Percentiles rank a stretch among this genome's conserved stretches.
Conservation (phyloP, 1,284 basidiomycete species). For the Coniferiporia sulphurascens region DNA sequence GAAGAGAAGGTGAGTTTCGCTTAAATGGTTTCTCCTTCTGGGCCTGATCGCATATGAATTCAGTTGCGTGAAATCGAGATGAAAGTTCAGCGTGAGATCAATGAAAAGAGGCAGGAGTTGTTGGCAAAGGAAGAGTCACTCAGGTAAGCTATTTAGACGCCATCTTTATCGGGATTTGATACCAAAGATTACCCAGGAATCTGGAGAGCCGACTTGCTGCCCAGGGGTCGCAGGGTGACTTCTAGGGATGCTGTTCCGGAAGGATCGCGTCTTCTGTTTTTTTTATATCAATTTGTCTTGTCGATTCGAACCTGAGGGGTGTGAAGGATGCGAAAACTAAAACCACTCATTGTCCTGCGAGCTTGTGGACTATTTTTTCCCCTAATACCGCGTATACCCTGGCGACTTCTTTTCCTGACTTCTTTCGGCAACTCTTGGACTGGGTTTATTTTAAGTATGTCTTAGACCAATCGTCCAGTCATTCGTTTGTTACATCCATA, state of each 20-base stretch:
- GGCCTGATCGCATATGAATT: constrained; percentile 17
- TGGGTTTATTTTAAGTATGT: constrained; percentile 10
- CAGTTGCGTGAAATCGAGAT: constrained; percentile 97
- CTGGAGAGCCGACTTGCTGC: constrained; percentile 87
- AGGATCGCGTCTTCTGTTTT: background rate
- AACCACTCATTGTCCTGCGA: constrained; percentile 1
- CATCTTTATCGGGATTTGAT: constrained; percentile 7
- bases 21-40: background rate
- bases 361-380: constrained; percentile 11
- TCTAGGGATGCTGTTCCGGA: constrained; percentile 14
- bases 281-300: constrained; percentile 2
- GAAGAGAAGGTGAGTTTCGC: constrained; percentile 76
- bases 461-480: constrained; percentile 10
- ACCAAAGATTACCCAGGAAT: constrained; percentile 48
- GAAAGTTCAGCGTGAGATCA: constrained; percentile 97
- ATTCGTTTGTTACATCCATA: constrained; percentile 13
- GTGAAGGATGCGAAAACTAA: background rate
- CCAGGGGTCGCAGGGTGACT: constrained; percentile 54
- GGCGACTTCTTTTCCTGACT: constrained; percentile 1
- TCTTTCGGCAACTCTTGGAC: constrained; percentile 2
- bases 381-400: constrained; percentile 13
- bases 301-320: background rate
- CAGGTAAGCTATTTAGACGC: constrained; percentile 42
- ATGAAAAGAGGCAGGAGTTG: constrained; percentile 97
- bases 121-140: constrained; percentile 90